Base-by-base conservation (phyloP, 768 basidiomycete genomes). In the Tulasnella calospora region DNA sequence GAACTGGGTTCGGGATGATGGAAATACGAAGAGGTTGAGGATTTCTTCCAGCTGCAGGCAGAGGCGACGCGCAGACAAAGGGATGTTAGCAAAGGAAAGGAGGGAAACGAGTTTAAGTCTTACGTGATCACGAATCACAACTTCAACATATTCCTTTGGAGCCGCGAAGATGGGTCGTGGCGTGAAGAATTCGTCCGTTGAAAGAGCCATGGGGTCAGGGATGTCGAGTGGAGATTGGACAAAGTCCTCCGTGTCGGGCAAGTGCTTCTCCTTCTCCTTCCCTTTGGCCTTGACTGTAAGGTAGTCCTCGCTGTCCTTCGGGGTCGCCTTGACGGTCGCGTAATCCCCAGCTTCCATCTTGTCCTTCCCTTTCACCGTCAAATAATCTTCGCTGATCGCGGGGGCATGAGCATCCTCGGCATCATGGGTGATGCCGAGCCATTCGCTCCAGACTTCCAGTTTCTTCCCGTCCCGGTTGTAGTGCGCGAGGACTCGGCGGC, bases 391-490 rank as follows among this genome's bases (percentile, higher is more conserved):
- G 61, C 30, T 17, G 9, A 67, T 35, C 27, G 61, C 61, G 15
- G 61, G 61, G 15, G 61, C 61, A 67, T 67, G 61, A 13, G 61
- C 61, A 1, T 61, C 57, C 30, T 38, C 57, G 15, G 74, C n/a
- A 30, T 76, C 74, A 47, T 38, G 51, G n/a, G 46, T 36, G 30
- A 27, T 21, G 47, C 85, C 87, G 19, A 95, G 86, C 94, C 94
- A 95, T 47, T 85, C 82, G 78, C 85, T 86, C 94, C 94, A 95
- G 15, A 93, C 82, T 76, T 94, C 94, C 21, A 95, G 86, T 82
- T 90, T 93, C 78, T 88, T 87, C 9, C 94, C 93, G 81, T 95
- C 94, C 71, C 88, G 85, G 38, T 87, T 88, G 44, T 90, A 85
- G 0, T 82, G 83, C 80, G 85, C 87, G 87, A 94, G 87, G 46